Evolutionary conservation across 2,329 filamentous ascomycete genomes (phyloP).

Genomic region (Colletotrichum sp.): DNA sequence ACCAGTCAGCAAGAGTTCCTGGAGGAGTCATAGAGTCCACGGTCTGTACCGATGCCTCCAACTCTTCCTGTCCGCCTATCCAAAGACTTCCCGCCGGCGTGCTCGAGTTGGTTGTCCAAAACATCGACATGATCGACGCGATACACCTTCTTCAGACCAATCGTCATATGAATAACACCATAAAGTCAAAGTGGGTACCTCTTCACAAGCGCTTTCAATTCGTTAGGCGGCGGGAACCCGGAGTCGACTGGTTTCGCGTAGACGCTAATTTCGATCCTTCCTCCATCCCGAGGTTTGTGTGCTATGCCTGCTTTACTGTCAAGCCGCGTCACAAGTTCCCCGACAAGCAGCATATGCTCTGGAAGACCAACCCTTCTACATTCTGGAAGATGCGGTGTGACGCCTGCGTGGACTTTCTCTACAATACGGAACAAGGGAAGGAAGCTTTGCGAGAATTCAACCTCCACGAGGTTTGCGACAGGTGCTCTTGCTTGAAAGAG

Average conservation of each 20-base stretch:
- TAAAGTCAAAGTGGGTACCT: neutral
- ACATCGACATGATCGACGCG: neutral
- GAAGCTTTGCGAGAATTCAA: neutral
- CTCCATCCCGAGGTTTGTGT: neutral
- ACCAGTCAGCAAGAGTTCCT: neutral
- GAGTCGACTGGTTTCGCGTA: neutral
- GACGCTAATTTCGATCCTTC: neutral
- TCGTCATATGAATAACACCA: neutral
- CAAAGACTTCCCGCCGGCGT: neutral
- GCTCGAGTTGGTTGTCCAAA: neutral
- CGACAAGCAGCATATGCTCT: neutral
- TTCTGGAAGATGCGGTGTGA: neutral
- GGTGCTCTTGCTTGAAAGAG: neutral
- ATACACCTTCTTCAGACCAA: neutral
- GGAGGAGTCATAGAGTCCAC: neutral
- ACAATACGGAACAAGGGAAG: neutral
- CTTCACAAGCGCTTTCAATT: neutral
- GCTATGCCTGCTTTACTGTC: neutral
- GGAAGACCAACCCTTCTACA: neutral
- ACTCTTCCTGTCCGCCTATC: neutral
- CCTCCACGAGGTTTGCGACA: neutral
- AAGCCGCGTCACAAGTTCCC: neutral
- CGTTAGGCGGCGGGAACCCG: neutral
- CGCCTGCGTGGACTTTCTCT: neutral
- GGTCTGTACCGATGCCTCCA: neutral